Base-by-base conservation (phyloP, 306 rosid species). In the Lathyrus tuberosus region DNA sequence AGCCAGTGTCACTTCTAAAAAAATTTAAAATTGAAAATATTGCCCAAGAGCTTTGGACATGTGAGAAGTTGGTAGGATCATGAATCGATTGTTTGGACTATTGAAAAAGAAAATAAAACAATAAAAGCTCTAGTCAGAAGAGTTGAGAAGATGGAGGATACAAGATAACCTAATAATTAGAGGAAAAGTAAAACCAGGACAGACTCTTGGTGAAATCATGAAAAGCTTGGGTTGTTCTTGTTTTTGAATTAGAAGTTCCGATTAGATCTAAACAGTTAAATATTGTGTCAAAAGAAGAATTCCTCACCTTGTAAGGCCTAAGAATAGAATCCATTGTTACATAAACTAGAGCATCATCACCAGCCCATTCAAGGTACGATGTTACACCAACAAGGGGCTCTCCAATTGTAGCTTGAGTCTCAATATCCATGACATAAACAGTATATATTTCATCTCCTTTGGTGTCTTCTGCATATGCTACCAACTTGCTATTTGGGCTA, bases 371-470 rank as follows among this genome's bases (percentile, higher is more conserved):
- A 71, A 90, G 68, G 75, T 84, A 49, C 54, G 83, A 65, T 44
- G 96, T 90, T 28, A 82, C 74, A 44, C 79, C 80, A 61, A 74
- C 56, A 63, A 90, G 86, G 65, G 94, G 89, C 63, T 84, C 73
- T 15, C 93, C 91, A 14, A 88, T 75, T 18, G 78, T 74, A 80
- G 84, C 80, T 49, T 81, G 88, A 67, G 88, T 90, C 56, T 90
- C 87, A 54, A 84, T 80, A 73, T 90, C 96, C 62, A 93, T 90
- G 76, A 93, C 85, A 73, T 83, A 72, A 48, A 85, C 77, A 9
- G 87, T 93, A 74, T 93, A 93, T 73, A 85, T 93, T 81, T 93
- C 97, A 85, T 93, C 77, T 51, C 98, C 98, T 74, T 85, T 93
- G 26, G 98, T 90, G 49, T 93, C 98, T 70, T 90, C 96, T 9